These are phyloP conservation scores for Xerocomellus amylosporus DNA, from an alignment of 768 basidiomycete species.

Conservation along the genomic window DNA sequence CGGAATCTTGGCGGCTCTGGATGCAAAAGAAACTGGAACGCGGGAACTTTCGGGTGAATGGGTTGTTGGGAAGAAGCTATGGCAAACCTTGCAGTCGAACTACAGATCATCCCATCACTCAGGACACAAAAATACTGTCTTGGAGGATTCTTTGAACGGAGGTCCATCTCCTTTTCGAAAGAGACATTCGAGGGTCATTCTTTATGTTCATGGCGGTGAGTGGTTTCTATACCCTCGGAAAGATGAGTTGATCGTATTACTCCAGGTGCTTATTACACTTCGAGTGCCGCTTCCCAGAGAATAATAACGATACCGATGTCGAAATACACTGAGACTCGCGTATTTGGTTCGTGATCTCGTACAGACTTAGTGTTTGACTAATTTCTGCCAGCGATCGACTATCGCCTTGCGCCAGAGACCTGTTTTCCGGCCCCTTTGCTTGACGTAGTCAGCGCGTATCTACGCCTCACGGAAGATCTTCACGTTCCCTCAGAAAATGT, in stretches of 20 bases:
- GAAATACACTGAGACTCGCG: slow-evolving; percentile 82
- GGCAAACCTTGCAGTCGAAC: slow-evolving; percentile 82
- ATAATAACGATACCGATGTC: slow-evolving; percentile 88
- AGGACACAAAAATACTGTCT: slow-evolving; percentile 17
- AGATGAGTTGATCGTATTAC: slow-evolving; percentile 1
- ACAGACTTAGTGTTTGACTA: background rate
- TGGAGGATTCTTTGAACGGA: slow-evolving; percentile 19
- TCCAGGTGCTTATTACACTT: slow-evolving; percentile 87
- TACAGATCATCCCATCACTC: slow-evolving; percentile 53
- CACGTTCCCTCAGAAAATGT: slow-evolving; percentile 91
- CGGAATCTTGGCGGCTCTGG: slow-evolving; percentile 76
- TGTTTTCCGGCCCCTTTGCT: slow-evolving; percentile 86
- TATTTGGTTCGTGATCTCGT: slow-evolving; percentile 61
- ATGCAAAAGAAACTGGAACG: slow-evolving; percentile 68
- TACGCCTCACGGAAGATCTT: slow-evolving; percentile 84
- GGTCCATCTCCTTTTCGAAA: slow-evolving; percentile 25
- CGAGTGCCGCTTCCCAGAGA: slow-evolving; percentile 87
- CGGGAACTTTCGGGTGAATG: slow-evolving; percentile 92
- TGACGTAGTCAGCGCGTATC: slow-evolving; percentile 84
- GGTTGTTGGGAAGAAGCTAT: slow-evolving; percentile 91
- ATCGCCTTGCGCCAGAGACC: slow-evolving; percentile 94
- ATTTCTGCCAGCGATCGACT: slow-evolving; percentile 69
- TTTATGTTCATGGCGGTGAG: slow-evolving; percentile 91
- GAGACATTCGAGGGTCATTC: slow-evolving; percentile 75
- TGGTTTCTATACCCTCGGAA: slow-evolving; percentile 4